These are phyloP conservation scores for Pseudisothecium myosuroides DNA, from an alignment of 225 moss, liverwort and hornwort genomes.

Conservation along the genomic window DNA sequence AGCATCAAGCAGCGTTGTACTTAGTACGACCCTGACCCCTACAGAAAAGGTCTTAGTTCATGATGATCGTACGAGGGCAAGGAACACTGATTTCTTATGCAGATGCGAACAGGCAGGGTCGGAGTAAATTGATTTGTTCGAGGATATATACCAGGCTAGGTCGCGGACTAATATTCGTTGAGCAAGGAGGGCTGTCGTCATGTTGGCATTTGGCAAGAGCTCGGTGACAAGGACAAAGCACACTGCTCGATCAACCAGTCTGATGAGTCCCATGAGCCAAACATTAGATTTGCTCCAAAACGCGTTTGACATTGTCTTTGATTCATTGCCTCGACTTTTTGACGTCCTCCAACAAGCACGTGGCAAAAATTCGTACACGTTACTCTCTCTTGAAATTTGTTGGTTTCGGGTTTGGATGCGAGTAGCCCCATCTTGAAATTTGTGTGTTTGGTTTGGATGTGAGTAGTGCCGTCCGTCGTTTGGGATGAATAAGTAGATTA, in stretches of 20 bases:
- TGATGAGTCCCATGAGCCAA: background rate
- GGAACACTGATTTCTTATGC: background rate
- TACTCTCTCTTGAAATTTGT: background rate
- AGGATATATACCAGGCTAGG: background rate
- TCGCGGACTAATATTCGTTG: background rate
- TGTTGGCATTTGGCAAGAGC: background rate
- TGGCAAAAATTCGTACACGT: rapidly evolving
- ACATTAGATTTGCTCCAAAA: background rate
- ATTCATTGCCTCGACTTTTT: background rate
- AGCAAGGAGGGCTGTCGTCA: background rate
- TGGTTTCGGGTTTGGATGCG: background rate
- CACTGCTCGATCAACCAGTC: background rate
- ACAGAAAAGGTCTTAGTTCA: background rate
- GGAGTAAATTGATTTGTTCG: background rate
- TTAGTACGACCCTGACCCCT: background rate
- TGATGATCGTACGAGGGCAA: background rate
- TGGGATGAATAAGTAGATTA: background rate
- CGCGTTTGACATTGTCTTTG: background rate
- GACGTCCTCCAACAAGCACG: background rate
- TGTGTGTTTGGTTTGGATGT: background rate
- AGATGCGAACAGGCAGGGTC: background rate
- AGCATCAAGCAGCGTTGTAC: background rate
- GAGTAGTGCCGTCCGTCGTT: background rate
- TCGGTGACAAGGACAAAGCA: background rate
- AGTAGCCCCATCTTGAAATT: background rate